These are phyloP conservation scores for Lodderomyces oxycetoniae DNA, from an alignment of 1,139 yeast genomes.

Conservation along the genomic window DNA sequence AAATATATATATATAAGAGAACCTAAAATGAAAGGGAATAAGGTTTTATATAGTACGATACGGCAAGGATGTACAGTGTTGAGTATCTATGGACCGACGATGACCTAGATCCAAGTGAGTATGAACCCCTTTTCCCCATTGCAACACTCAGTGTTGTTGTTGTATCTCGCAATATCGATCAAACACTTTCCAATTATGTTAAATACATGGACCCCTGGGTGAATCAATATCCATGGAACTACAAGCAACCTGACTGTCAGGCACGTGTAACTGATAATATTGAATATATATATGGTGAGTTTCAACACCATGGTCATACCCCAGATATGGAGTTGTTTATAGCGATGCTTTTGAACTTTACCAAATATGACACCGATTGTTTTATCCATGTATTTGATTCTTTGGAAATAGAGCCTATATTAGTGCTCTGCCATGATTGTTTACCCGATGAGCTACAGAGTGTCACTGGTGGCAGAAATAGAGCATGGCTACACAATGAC, in stretches of 20 bases:
- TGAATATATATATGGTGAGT: slow-evolving; percentile 38
- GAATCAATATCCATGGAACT: slow-evolving; percentile 14
- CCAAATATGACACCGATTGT: slow-evolving; percentile 23
- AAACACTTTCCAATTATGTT: slow-evolving; percentile 5
- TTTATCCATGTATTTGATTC: slow-evolving; percentile 49
- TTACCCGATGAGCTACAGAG: slow-evolving; percentile 40
- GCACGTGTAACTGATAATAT: slow-evolving; percentile 6
- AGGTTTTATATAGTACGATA: too few species aligned
- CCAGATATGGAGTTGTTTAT: slow-evolving; percentile 47
- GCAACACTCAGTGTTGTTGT: slow-evolving; percentile 11
- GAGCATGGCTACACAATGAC: slow-evolving; percentile 42
- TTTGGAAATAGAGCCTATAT: slow-evolving; percentile 49
- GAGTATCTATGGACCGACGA: slow-evolving; percentile 13
- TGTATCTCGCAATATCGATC: slow-evolving; percentile 7
- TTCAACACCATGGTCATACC: slow-evolving; percentile 38
- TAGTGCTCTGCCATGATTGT: slow-evolving; percentile 43
- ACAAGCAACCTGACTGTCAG: slow-evolving; percentile 7
- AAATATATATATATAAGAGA: too few species aligned
- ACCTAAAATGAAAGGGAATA: too few species aligned
- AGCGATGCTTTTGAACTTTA: slow-evolving; percentile 34
- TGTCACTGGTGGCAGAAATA: slow-evolving; percentile 35
- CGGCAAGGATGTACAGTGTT: slow-evolving; percentile 1
- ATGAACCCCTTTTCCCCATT: slow-evolving; percentile 8
- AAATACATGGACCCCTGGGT: slow-evolving; percentile 11
- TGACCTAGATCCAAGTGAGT: slow-evolving; percentile 8